A percentile compares a stretch with the other conserved stretches of the same genome.
Conservation (phyloP, 805 yeast species). For the Ogataea ganodermae region DNA sequence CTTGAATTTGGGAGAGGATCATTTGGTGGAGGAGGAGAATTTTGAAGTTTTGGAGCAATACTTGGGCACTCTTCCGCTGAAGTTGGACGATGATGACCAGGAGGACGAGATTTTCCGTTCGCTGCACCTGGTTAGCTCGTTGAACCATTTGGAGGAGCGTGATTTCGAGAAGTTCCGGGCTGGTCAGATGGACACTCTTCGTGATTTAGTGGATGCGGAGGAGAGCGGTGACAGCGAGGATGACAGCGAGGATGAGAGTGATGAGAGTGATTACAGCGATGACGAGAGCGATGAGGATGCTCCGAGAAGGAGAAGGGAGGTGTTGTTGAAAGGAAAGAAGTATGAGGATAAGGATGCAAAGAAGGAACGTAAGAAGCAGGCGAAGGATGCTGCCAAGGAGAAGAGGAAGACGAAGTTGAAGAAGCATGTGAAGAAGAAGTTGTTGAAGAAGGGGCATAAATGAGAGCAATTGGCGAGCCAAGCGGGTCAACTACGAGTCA, state of each 20-base stretch:
- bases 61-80: conserved; percentile 57
- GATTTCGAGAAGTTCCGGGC: conserved; percentile 78
- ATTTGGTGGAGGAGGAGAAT: conserved; percentile 39
- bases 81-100: conserved; percentile 48
- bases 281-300: conserved; percentile 19
- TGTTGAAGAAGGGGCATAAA: conserved; percentile 51
- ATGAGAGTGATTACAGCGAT: conserved; percentile 14
- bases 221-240: conserved; percentile 23
- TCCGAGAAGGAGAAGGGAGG: conserved; percentile 4
- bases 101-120: conserved; percentile 87
- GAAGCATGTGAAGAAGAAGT: conserved; percentile 77
- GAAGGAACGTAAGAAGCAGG: conserved; percentile 69
- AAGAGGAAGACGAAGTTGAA: conserved; percentile 81
- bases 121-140: conserved; percentile 70
- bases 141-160: conserved; percentile 85
- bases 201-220: conserved; percentile 52
- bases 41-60: conserved; percentile 43
- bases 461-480: conserved; percentile 1
- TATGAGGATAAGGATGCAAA: conserved; percentile 77
- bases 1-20: conserved; percentile 23
- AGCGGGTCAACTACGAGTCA: not conserved
- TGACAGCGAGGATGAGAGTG: conserved; percentile 26
- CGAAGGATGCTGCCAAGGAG: conserved; percentile 77
- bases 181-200: conserved; percentile 80
- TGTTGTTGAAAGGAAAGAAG: conserved; percentile 65